A percentile compares a stretch with the other conserved stretches of the same genome.
Conservation (phyloP, 306 rosid genomes). For the Oemleria cerasiformis region DNA sequence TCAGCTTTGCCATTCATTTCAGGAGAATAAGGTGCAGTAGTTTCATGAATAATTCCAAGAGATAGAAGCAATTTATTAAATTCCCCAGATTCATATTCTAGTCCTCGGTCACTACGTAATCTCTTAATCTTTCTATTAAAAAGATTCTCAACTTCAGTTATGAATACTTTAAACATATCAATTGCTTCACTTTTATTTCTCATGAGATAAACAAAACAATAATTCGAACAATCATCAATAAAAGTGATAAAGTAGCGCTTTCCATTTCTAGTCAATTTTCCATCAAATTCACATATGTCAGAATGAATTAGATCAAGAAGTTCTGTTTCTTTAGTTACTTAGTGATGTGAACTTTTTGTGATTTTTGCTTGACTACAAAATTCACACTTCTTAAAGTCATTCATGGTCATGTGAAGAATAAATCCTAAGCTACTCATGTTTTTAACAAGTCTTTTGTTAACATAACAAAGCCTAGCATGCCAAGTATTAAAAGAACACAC, state of each 20-base stretch:
- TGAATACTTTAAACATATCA: not conserved
- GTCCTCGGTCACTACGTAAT: not conserved
- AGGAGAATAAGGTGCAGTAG: not conserved
- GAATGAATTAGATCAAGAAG: not conserved
- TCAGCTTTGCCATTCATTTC: conserved; percentile 4
- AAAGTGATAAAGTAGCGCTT: not conserved
- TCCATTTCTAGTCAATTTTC: not conserved
- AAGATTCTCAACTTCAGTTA: not conserved
- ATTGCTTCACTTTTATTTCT: not conserved
- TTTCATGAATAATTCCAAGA: conserved; percentile 1
- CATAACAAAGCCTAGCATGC: not conserved
- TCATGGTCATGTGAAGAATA: not conserved
- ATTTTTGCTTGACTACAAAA: not conserved
- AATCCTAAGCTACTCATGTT: not conserved
- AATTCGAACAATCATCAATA: not conserved
- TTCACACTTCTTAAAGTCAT: not conserved
- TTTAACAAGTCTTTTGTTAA: not conserved
- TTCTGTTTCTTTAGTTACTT: not conserved
- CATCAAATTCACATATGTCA: not conserved
- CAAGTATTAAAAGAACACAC: not conserved
- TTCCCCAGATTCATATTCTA: not conserved
- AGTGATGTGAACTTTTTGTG: not conserved
- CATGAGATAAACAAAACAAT: not conserved
- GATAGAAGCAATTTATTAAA: not conserved
- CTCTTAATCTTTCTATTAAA: not conserved